phyloP scores from a whole-genome alignment of 164 flowering plant species.

The Vitis rotundifolia region DNA sequence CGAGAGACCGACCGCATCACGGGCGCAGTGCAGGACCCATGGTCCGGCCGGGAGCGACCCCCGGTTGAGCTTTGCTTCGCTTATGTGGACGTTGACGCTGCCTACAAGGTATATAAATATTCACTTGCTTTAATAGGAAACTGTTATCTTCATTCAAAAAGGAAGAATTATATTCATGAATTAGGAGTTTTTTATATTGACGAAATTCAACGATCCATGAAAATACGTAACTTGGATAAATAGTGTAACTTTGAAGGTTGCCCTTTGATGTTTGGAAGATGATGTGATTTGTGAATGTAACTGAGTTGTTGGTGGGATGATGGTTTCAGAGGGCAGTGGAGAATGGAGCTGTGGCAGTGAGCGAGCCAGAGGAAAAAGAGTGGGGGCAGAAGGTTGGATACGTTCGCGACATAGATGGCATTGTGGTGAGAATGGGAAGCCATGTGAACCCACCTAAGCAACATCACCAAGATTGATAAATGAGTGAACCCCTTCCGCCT shows the following conservation, averaged over 20 bases:
- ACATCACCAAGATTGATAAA: neutral
- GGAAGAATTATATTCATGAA: too few relatives aligned
- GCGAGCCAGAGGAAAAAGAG: slow-evolving; percentile 74
- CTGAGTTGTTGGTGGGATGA: neutral
- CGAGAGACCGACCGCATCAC: slow-evolving; percentile 78
- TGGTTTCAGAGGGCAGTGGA: slow-evolving; percentile 76
- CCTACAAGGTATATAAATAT: slow-evolving; percentile 52
- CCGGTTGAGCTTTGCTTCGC: slow-evolving; percentile 74
- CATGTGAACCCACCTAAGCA: slow-evolving; percentile 34
- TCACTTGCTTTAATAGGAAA: too few relatives aligned
- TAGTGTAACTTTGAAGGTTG: too few relatives aligned
- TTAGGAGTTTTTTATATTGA: too few relatives aligned
- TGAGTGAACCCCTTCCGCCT: too few relatives aligned
- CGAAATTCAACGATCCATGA: too few relatives aligned
- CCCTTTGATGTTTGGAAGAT: too few relatives aligned
- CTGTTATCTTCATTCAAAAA: too few relatives aligned
- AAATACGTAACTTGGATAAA: too few relatives aligned
- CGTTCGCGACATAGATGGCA: slow-evolving; percentile 78
- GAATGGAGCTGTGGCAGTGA: slow-evolving; percentile 72
- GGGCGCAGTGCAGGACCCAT: slow-evolving; percentile 42
- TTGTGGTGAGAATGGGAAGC: slow-evolving; percentile 76
- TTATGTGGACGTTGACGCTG: slow-evolving; percentile 75
- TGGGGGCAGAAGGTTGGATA: slow-evolving; percentile 97
- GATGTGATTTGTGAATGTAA: too few relatives aligned
- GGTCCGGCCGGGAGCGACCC: slow-evolving; percentile 25